Percentiles rank a stretch among this genome's conserved stretches.
phyloP scores from a whole-genome alignment of 805 yeast genomes.

The Candida ulmi region DNA sequence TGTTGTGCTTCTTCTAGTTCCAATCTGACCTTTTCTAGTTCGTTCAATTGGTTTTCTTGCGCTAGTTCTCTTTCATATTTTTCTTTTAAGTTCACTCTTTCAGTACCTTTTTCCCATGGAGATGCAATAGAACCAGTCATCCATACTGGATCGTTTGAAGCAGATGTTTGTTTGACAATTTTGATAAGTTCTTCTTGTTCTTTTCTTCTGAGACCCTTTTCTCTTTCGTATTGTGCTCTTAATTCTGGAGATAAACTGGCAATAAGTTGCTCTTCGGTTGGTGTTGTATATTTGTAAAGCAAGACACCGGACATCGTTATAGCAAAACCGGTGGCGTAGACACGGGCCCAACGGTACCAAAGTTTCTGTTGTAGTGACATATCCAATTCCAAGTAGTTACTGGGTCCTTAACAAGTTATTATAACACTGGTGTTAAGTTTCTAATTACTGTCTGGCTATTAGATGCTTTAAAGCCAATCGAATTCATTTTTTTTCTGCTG shows the following conservation, averaged over 20 bases:
- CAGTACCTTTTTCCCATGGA: constrained; percentile 53
- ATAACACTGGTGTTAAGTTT: too few relatives aligned
- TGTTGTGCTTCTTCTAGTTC: constrained; percentile 30
- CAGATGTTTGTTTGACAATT: constrained; percentile 56
- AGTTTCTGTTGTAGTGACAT: constrained; percentile 27
- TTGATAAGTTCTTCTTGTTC: constrained; percentile 70
- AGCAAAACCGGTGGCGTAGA: constrained; percentile 54
- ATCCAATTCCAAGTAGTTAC: too few relatives aligned
- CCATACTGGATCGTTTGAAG: constrained; percentile 78
- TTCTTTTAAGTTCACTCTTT: constrained; percentile 35
- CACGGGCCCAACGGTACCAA: constrained; percentile 56
- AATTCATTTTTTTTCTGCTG: neutral
- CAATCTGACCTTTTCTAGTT: constrained; percentile 34
- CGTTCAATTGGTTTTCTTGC: constrained; percentile 33
- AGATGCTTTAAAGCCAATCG: neutral
- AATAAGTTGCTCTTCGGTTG: constrained; percentile 77
- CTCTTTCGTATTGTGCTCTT: constrained; percentile 65
- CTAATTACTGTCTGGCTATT: too few relatives aligned
- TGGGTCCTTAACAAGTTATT: too few relatives aligned
- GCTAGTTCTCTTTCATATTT: constrained; percentile 44
- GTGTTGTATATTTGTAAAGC: constrained; percentile 68
- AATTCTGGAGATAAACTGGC: constrained; percentile 78
- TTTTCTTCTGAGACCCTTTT: constrained; percentile 51
- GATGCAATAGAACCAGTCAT: constrained; percentile 63
- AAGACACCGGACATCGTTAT: constrained; percentile 71